These are phyloP conservation scores for Arthroderma uncinatum DNA, from an alignment of 2,329 filamentous ascomycete species.

Conservation along the genomic window DNA sequence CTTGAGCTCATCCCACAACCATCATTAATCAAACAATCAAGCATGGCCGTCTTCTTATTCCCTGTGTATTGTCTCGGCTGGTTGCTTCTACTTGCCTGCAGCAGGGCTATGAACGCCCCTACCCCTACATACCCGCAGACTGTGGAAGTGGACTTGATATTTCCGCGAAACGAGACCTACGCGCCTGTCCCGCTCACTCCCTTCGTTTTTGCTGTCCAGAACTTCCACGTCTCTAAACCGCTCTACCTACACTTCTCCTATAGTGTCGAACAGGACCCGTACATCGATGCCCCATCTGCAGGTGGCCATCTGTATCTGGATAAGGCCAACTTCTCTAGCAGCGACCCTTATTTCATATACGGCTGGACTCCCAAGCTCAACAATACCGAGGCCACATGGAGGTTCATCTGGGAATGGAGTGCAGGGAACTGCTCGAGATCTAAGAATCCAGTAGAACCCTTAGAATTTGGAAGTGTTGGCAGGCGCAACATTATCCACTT, in stretches of 20 bases:
- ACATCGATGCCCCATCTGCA: neutral
- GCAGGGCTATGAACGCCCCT: neutral
- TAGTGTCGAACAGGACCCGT: neutral
- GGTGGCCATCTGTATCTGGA: neutral
- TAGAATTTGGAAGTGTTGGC: neutral
- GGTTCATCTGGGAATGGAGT: neutral
- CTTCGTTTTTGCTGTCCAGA: slow-evolving; percentile 9
- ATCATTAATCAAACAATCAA: too few species aligned
- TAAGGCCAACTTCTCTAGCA: neutral
- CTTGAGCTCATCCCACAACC: too few species aligned
- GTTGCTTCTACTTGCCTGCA: neutral
- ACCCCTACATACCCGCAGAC: slow-evolving; percentile 1
- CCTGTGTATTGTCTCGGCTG: neutral
- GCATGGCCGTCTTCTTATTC: too few species aligned
- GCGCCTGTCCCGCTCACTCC: slow-evolving; percentile 1
- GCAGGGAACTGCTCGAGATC: neutral
- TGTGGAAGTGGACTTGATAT: slow-evolving; percentile 9
- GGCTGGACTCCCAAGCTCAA: neutral
- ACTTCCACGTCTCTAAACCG: neutral
- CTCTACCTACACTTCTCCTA: neutral
- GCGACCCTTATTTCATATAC: neutral
- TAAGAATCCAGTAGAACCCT: neutral
- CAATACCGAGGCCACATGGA: neutral
- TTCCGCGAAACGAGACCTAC: slow-evolving; percentile 10
- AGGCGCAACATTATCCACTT: neutral